A percentile compares a stretch with the other conserved stretches of the same genome.
Conservation (phyloP, 345 rosid species). For the Ricinus communis region DNA sequence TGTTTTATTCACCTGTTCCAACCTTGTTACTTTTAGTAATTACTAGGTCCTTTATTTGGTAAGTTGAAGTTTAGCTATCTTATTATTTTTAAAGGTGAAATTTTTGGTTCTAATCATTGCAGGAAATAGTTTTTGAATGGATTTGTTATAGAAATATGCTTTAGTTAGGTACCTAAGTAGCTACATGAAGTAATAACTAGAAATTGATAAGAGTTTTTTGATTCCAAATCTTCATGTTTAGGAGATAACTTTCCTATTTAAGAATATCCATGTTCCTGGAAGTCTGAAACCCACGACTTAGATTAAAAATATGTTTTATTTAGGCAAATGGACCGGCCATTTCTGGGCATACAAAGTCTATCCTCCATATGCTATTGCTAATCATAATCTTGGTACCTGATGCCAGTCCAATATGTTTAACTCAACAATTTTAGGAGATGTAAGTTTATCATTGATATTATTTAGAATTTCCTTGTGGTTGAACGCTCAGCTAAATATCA, state of each 20-base stretch:
- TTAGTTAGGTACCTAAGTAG: background rate
- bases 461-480: background rate
- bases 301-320: background rate
- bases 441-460: background rate
- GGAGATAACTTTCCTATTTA: background rate
- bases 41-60: background rate
- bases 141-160: conserved; percentile 3
- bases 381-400: background rate
- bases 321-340: background rate
- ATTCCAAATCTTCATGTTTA: background rate
- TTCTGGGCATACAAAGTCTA: background rate
- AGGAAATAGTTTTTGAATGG: background rate
- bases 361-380: background rate
- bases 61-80: background rate
- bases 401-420: background rate
- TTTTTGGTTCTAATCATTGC: background rate
- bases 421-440: background rate
- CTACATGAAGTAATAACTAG: background rate
- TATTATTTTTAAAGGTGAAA: background rate
- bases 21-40: background rate
- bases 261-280: background rate
- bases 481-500: background rate
- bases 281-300: background rate
- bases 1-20: background rate
- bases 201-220: background rate